Evolutionary conservation across 805 yeast genomes (phyloP).

Genomic region (Priceomyces medius): DNA sequence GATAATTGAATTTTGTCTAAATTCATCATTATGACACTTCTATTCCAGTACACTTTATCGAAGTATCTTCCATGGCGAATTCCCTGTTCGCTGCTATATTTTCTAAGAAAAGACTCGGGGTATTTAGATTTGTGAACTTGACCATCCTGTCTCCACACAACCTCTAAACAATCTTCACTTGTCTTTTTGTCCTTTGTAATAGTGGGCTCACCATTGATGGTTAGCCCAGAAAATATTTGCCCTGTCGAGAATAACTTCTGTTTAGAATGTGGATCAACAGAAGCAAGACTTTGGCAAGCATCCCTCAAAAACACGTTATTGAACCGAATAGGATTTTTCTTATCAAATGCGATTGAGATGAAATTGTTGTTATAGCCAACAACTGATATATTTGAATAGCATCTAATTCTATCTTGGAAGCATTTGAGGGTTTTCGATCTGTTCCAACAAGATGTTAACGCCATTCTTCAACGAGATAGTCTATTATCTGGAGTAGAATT

Average conservation of each 20-base stretch:
- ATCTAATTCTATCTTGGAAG: not conserved
- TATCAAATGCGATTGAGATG: constrained; percentile 22
- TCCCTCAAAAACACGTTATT: constrained; percentile 64
- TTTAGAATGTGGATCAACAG: constrained; percentile 54
- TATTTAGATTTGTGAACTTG: constrained; percentile 31
- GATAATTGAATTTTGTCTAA: constrained; percentile 21
- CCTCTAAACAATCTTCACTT: constrained; percentile 29
- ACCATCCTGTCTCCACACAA: constrained; percentile 39
- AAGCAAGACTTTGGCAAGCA: constrained; percentile 47
- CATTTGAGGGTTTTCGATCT: not conserved
- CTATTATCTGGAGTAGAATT: too few species aligned
- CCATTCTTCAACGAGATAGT: too few species aligned
- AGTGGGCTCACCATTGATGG: constrained; percentile 36
- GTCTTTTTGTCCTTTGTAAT: constrained; percentile 21
- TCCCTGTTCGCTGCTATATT: constrained; percentile 33
- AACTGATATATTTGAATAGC: constrained; percentile 6
- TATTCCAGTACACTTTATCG: constrained; percentile 42
- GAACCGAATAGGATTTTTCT: constrained; percentile 31
- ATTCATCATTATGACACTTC: constrained; percentile 21
- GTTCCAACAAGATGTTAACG: too few species aligned
- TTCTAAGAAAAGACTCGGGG: constrained; percentile 46
- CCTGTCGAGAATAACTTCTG: constrained; percentile 70
- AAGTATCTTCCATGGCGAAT: constrained; percentile 38
- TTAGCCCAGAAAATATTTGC: constrained; percentile 33
- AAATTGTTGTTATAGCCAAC: constrained; percentile 19